These are phyloP conservation scores for Cryphonectria japonica DNA, from an alignment of 2,329 filamentous ascomycete species.

Conservation along the genomic window DNA sequence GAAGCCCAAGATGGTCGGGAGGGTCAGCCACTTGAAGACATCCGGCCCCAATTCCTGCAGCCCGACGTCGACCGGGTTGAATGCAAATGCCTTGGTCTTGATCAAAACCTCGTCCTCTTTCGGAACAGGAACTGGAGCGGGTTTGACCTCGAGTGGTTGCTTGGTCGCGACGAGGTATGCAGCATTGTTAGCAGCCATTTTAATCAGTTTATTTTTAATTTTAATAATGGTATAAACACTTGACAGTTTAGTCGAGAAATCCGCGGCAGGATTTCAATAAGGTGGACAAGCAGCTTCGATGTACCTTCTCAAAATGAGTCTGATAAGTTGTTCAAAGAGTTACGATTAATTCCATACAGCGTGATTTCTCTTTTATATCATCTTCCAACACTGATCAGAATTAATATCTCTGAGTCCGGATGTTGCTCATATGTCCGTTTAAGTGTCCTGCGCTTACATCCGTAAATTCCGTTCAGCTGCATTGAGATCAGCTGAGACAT, in stretches of 20 bases:
- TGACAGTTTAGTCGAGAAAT: neutral
- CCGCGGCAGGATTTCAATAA: neutral
- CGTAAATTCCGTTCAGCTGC: neutral
- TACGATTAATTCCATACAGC: neutral
- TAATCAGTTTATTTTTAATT: neutral
- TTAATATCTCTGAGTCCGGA: neutral
- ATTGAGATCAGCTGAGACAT: neutral
- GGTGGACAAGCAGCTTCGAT: neutral
- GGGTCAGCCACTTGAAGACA: slow-evolving; percentile 37
- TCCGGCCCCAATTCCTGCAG: slow-evolving; percentile 38
- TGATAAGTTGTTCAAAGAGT: neutral
- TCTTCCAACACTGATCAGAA: neutral
- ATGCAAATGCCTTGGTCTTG: slow-evolving; percentile 37
- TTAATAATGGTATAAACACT: neutral
- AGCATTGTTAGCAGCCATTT: slow-evolving; percentile 23
- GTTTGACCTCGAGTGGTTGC: slow-evolving; percentile 19
- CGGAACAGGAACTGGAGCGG: slow-evolving; percentile 15
- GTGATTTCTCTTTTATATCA: neutral
- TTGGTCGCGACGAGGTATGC: slow-evolving; percentile 20
- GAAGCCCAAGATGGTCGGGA: slow-evolving; percentile 40
- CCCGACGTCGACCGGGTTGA: slow-evolving; percentile 40
- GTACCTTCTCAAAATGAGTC: neutral
- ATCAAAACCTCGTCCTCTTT: slow-evolving; percentile 35
- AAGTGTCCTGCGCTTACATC: neutral
- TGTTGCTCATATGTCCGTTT: neutral